A percentile compares a stretch with the other conserved stretches of the same genome.
Conservation (phyloP, 2,329 filamentous ascomycete genomes). For the Colletotrichum neosansevieriae region DNA sequence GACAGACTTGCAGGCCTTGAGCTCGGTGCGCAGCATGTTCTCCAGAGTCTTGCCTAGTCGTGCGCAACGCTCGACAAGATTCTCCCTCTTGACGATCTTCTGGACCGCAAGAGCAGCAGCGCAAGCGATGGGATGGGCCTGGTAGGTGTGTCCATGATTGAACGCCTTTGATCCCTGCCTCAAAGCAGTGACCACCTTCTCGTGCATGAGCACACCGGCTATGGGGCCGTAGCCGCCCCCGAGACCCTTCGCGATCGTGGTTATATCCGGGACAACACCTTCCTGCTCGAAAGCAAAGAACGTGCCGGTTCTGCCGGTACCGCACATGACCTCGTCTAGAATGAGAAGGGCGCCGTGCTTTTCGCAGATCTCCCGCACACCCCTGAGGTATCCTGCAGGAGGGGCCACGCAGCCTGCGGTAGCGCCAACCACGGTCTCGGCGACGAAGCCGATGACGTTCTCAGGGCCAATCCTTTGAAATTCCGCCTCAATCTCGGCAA, state of each 20-base stretch:
- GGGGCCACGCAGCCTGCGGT: conserved; percentile 65
- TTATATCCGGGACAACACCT: conserved; percentile 62
- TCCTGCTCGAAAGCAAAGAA: conserved; percentile 75
- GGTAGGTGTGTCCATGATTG: conserved; percentile 45
- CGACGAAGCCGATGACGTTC: conserved; percentile 61
- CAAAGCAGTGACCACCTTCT: conserved; percentile 62
- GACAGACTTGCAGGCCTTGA: conserved; percentile 50
- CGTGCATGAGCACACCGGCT: conserved; percentile 66
- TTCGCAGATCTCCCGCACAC: conserved; percentile 65
- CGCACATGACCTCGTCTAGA: conserved; percentile 77
- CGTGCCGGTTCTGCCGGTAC: conserved; percentile 71
- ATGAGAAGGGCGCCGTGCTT: conserved; percentile 67
- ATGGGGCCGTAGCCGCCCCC: conserved; percentile 68
- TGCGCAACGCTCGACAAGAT: conserved; percentile 49
- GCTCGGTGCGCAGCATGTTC: conserved; percentile 43
- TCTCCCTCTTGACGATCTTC: conserved; percentile 50
- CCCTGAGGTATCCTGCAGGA: conserved; percentile 65
- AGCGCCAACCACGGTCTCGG: conserved; percentile 62
- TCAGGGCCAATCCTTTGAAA: conserved; percentile 59
- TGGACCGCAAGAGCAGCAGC: conserved; percentile 47
- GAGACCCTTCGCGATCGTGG: conserved; percentile 70
- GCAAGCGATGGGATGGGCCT: conserved; percentile 46
- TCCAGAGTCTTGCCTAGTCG: conserved; percentile 49
- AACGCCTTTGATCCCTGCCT: conserved; percentile 56
- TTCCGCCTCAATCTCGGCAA: conserved; percentile 60